Percentiles rank a stretch among this genome's conserved stretches.
Evolutionary conservation across 2,329 filamentous ascomycete species (phyloP).

Genomic region (Fusarium sp.): DNA sequence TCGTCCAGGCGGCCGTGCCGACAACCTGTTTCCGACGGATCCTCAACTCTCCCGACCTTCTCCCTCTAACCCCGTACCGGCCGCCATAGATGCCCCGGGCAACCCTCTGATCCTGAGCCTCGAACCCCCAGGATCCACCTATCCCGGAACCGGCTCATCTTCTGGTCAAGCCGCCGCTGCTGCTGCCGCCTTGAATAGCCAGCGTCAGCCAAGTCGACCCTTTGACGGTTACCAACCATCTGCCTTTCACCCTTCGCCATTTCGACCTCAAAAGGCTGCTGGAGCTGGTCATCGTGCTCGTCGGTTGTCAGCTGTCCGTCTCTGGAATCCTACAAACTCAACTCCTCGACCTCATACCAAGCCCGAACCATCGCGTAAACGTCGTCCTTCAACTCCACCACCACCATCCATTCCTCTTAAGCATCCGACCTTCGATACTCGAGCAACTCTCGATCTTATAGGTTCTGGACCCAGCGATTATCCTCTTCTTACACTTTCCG

Average conservation of each 20-base stretch:
- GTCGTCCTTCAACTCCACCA: conserved; percentile 66
- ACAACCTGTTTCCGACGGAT: conserved; percentile 61
- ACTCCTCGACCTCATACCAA: conserved; percentile 60
- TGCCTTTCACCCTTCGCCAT: conserved; percentile 51
- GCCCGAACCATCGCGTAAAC: conserved; percentile 48
- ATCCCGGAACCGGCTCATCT: conserved; percentile 44
- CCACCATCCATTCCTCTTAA: conserved; percentile 64
- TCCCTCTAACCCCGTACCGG: conserved; percentile 38
- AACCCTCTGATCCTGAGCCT: conserved; percentile 48
- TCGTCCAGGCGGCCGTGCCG: conserved; percentile 61
- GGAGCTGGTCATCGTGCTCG: conserved; percentile 50
- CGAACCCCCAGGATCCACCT: conserved; percentile 49
- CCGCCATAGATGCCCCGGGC: conserved; percentile 49
- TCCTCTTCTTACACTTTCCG: conserved; percentile 64
- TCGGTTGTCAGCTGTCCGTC: conserved; percentile 61
- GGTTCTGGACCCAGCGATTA: conserved; percentile 60
- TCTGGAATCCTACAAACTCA: conserved; percentile 73
- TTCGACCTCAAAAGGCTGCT: conserved; percentile 57
- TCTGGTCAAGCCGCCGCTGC: conserved; percentile 37
- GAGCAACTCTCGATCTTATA: conserved; percentile 53
- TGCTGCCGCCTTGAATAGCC: conserved; percentile 38
- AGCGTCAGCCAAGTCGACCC: conserved; percentile 17
- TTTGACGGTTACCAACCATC: conserved; percentile 32
- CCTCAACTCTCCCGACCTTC: conserved; percentile 55
- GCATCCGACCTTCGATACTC: conserved; percentile 57